Conservation (phyloP, 805 yeast species). For the Saccharomycopsis oosterbeekiorum region DNA sequence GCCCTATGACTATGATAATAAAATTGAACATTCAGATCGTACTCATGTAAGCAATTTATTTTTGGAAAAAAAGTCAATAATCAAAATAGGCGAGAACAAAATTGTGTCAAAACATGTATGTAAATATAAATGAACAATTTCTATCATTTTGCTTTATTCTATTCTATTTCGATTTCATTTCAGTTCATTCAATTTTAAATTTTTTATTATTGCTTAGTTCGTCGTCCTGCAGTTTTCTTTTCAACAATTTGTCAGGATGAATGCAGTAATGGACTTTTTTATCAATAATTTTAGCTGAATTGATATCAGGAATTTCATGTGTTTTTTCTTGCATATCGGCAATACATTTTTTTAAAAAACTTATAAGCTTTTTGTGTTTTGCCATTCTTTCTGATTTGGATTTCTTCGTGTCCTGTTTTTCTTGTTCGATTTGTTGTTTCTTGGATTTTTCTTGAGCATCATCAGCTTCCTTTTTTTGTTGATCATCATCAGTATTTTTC, state of each 20-base stretch:
- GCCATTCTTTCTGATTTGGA: slow-evolving; percentile 12
- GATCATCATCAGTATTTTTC: slow-evolving; percentile 6
- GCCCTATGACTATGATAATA: no score
- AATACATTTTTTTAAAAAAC: slow-evolving; percentile 27
- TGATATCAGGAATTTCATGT: slow-evolving; percentile 21
- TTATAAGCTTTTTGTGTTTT: slow-evolving; percentile 36
- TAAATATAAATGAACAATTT: no score
- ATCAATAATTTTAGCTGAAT: slow-evolving; percentile 53
- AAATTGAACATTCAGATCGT: no score
- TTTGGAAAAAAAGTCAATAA: no score
- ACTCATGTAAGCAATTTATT: no score
- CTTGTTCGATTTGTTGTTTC: slow-evolving; percentile 3
- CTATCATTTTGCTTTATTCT: background rate
- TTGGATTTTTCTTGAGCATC: background rate
- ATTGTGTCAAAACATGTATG: no score
- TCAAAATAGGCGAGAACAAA: no score
- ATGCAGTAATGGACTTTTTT: slow-evolving; percentile 53
- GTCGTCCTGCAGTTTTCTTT: slow-evolving; percentile 30
- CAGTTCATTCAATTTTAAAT: slow-evolving; percentile 2
- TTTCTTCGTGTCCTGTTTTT: slow-evolving; percentile 3
- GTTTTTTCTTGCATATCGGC: background rate
- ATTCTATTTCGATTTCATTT: no score
- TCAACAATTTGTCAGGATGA: slow-evolving; percentile 45
- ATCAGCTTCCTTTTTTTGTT: slow-evolving; percentile 5
- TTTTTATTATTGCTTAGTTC: slow-evolving; percentile 2